Conservation (phyloP, 2,329 filamentous ascomycete genomes). For the Aureobasidium subglaciale region DNA sequence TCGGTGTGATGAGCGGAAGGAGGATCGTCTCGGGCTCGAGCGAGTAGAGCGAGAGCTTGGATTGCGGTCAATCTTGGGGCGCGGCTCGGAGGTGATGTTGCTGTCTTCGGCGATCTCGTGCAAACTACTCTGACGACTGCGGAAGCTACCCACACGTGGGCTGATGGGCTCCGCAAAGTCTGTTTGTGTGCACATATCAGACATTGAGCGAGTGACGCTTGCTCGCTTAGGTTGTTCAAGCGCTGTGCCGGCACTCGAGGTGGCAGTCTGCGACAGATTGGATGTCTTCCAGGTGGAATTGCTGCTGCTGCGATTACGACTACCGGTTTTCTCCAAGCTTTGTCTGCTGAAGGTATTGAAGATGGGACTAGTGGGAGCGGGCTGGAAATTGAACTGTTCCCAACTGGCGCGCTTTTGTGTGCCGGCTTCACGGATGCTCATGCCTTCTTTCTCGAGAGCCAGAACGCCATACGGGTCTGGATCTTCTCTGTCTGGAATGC, state of each 20-base stretch:
- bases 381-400: constrained; percentile 76
- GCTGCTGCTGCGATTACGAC: constrained; percentile 38
- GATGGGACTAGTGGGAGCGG: constrained; percentile 66
- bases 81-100: not conserved
- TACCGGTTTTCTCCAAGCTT: constrained; percentile 58
- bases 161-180: constrained; percentile 23
- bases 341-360: constrained; percentile 53
- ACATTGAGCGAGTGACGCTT: constrained; percentile 44
- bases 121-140: constrained; percentile 19
- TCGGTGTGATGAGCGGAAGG: constrained; percentile 7
- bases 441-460: constrained; percentile 80
- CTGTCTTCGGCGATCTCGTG: constrained; percentile 31
- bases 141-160: constrained; percentile 17
- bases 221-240: not conserved
- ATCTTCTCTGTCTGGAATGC: constrained; percentile 70
- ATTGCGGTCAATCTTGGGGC: not conserved
- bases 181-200: constrained; percentile 58
- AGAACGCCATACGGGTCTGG: constrained; percentile 89
- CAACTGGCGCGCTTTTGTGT: constrained; percentile 64
- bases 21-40: constrained; percentile 3
- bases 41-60: constrained; percentile 1
- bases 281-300: constrained; percentile 68
- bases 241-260: constrained; percentile 44
- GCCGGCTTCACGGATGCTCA: constrained; percentile 87
- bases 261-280: constrained; percentile 50